Base-by-base conservation (phyloP, 768 basidiomycete species). In the Kwoniella sp. region DNA sequence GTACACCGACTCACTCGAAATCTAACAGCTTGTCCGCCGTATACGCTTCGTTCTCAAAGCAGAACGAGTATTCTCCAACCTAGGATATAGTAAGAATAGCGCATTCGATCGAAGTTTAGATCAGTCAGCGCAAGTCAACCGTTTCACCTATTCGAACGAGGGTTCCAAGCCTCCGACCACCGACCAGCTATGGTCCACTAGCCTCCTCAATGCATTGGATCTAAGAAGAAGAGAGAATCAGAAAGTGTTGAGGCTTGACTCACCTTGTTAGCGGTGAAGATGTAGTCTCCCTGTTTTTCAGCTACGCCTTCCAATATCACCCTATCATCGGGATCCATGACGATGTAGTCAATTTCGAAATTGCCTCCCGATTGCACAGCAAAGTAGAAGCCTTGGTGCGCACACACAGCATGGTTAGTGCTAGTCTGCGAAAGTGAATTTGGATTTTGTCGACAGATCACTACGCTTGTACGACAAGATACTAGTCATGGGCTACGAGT, bases 311-410 rank as follows among this genome's bases (percentile, higher is more conserved):
- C 90, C 50, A 99, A 86, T 25, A 98, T 80, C 33, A 94, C 82
- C 78, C 88, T 91, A 74, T 91, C 90, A 63, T 87, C 88, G 7
- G 96, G 95, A 79, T 95, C 92, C 70, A 89, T 92, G 68, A 97
- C 85, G 67, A 91, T 88, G 77, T 89, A 96, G 83, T 95, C 92
- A 47, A 97, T 89, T 80, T 96, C 95, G 81, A 97, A 97, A 0
- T 91, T 89, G 63, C 95, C 95, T 50, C 95, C 95, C 27, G 93
- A 91, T 87, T 98, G 95, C 36, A 97, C 94, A 68, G 95, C 95
- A 83, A 92, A 98, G 83, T 97, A 97, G 82, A 99, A 97, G 86
- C 97, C 77, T 66, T 65, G 44, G 37, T 17, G 29, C 3, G 21
- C n/a, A n/a, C 37, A 56, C 8, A 56, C 37, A 40, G 24, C 17